A percentile compares a stretch with the other conserved stretches of the same genome.
These are phyloP conservation scores for Pseudophaeomoniella oleicola DNA, from an alignment of 2,329 filamentous ascomycete species.

Conservation along the genomic window DNA sequence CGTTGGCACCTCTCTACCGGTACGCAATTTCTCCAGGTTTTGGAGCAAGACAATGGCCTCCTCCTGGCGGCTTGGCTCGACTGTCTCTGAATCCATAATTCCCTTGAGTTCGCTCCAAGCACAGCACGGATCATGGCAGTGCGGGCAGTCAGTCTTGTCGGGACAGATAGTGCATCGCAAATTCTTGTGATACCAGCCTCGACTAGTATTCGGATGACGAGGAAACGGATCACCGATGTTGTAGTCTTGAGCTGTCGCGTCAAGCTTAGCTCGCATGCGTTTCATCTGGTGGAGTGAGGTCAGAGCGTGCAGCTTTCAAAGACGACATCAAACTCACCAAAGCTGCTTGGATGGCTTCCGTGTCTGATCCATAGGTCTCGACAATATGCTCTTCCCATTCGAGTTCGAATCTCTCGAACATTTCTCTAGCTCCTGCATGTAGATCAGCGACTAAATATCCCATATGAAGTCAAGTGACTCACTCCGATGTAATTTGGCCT, in stretches of 20 bases:
- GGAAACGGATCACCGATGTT: conserved; percentile 7
- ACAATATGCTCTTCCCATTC: no score
- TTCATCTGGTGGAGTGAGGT: conserved; percentile 1
- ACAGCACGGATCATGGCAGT: conserved; percentile 18
- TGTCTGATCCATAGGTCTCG: no score
- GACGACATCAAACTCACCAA: neutral
- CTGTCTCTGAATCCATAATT: conserved; percentile 6
- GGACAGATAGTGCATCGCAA: conserved; percentile 17
- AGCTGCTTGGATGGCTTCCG: no score
- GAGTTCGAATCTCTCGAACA: no score
- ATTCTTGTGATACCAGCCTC: conserved; percentile 17
- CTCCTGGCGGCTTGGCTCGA: conserved; percentile 4
- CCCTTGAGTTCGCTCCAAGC: conserved; percentile 13
- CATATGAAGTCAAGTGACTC: no score
- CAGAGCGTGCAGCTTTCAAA: no score
- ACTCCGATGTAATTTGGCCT: no score
- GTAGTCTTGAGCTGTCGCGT: conserved; percentile 7
- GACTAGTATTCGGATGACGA: conserved; percentile 11
- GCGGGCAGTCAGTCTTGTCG: conserved; percentile 11
- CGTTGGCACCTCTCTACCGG: conserved; percentile 16
- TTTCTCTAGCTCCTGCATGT: no score
- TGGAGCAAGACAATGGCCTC: conserved; percentile 10
- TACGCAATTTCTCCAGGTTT: conserved; percentile 11
- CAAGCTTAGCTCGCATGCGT: conserved; percentile 2
- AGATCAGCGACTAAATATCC: no score